Percentiles rank a stretch among this genome's conserved stretches.
Conservation (phyloP, 1,139 yeast genomes). For the Sugiyamaella pinicola region DNA sequence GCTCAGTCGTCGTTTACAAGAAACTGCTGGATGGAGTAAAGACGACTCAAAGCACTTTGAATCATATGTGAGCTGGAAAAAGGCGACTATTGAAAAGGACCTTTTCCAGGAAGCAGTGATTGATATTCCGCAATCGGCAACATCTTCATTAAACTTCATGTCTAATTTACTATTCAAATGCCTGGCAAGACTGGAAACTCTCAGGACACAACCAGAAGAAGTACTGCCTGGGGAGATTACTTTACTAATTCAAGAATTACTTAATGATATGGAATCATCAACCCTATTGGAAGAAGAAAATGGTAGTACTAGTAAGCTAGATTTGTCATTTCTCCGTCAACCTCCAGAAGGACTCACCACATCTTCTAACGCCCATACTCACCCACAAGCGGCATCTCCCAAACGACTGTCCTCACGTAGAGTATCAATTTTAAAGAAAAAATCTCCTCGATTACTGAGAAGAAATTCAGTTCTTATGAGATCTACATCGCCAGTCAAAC, state of each 20-base stretch:
- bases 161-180: conserved; percentile 18
- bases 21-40: conserved; percentile 34
- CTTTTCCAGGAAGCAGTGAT: conserved; percentile 21
- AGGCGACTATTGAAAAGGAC: conserved; percentile 23
- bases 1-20: conserved; percentile 30
- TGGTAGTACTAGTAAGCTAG: neutral
- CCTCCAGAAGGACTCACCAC: neutral
- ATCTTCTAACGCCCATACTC: neutral
- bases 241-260: conserved; percentile 4
- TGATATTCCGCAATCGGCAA: conserved; percentile 21
- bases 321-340: conserved; percentile 14
- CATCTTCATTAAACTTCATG: conserved; percentile 23
- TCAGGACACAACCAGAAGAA: conserved; percentile 8
- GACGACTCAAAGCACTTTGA: conserved; percentile 28
- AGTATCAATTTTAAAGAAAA: conserved; percentile 20
- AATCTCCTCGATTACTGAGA: conserved; percentile 25
- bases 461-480: conserved; percentile 27
- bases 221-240: neutral
- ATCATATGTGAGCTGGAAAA: conserved; percentile 28
- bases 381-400: conserved; percentile 2
- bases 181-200: conserved; percentile 3
- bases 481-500: conserved; percentile 27
- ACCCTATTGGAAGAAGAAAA: neutral
- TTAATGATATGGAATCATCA: conserved; percentile 10
- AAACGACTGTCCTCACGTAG: conserved; percentile 14